phyloP scores from a whole-genome alignment of 148 eudicot species.

The Silene uniflora region DNA sequence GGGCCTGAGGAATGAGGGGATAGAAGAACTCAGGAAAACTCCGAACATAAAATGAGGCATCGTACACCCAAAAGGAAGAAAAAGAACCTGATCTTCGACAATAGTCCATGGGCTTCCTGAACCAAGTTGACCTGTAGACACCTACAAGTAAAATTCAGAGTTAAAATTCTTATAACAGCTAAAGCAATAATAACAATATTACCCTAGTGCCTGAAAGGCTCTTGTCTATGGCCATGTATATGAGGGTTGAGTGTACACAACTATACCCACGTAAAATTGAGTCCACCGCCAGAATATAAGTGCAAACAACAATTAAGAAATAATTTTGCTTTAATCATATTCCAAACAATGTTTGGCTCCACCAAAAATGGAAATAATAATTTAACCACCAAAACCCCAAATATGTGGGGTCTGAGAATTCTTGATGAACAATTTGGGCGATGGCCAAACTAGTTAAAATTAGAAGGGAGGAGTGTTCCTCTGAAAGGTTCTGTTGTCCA shows the following conservation, averaged over 20 bases:
- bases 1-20: slow-evolving; percentile 52
- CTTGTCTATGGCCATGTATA: background rate
- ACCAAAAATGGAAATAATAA: background rate
- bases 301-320: background rate
- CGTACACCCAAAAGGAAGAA: slow-evolving; percentile 9
- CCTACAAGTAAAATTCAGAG: slow-evolving; percentile 40
- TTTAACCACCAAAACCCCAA: slow-evolving; percentile 4
- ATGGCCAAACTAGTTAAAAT: background rate
- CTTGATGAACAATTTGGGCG: background rate
- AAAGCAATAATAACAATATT: background rate
- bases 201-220: background rate
- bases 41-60: background rate
- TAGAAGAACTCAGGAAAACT: slow-evolving; percentile 23
- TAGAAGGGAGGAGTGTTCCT: background rate
- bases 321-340: background rate
- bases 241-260: background rate
- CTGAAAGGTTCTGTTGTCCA: background rate
- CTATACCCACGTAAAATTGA: background rate
- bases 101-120: slow-evolving; percentile 79
- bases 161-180: slow-evolving; percentile 6
- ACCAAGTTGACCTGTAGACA: slow-evolving; percentile 54
- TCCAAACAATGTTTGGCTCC: slow-evolving; percentile 4
- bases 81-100: slow-evolving; percentile 85
- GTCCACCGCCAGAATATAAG: too few relatives aligned
- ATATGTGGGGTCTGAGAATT: background rate